Percentiles rank a stretch among this genome's conserved stretches.
These are phyloP conservation scores for Sanghuangporus sanghuang DNA, from an alignment of 1,284 basidiomycete species.

Conservation along the genomic window DNA sequence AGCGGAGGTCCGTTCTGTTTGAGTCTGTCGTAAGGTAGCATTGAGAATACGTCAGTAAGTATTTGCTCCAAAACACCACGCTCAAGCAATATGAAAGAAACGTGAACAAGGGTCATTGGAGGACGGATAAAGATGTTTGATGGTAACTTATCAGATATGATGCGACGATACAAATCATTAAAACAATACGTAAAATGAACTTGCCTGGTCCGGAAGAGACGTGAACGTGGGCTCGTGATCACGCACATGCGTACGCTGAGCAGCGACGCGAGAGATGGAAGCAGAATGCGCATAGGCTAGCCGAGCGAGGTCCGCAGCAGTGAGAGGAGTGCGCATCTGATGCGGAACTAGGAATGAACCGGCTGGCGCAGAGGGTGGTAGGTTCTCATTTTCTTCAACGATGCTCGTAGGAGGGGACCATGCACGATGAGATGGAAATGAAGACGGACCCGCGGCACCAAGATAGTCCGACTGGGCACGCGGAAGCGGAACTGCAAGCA, in stretches of 20 bases:
- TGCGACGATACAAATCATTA: background rate
- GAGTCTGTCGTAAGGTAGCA: background rate
- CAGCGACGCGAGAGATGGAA: background rate
- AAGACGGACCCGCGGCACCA: background rate
- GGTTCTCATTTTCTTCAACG: background rate
- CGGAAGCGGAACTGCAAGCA: conserved; percentile 34
- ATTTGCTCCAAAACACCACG: background rate
- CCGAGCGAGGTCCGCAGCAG: conserved; percentile 13
- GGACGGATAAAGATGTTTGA: background rate
- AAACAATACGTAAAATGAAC: background rate
- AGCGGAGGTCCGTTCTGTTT: background rate
- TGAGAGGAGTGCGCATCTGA: conserved; percentile 14
- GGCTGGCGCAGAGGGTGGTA: background rate
- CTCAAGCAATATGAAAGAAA: background rate
- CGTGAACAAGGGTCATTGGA: background rate
- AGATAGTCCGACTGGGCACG: conserved; percentile 13
- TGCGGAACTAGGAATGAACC: conserved; percentile 1
- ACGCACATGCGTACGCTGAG: background rate
- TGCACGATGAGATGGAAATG: background rate
- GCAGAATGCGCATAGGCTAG: background rate
- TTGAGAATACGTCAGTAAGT: background rate
- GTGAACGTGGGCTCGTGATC: background rate
- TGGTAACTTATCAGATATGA: background rate
- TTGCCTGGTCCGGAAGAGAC: background rate
- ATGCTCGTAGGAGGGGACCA: conserved; percentile 1